Evolutionary conservation across 2,329 filamentous ascomycete species (phyloP), one percentile per base, ranked within the genome.

Genomic region (Xylariaceae sp.): DNA sequence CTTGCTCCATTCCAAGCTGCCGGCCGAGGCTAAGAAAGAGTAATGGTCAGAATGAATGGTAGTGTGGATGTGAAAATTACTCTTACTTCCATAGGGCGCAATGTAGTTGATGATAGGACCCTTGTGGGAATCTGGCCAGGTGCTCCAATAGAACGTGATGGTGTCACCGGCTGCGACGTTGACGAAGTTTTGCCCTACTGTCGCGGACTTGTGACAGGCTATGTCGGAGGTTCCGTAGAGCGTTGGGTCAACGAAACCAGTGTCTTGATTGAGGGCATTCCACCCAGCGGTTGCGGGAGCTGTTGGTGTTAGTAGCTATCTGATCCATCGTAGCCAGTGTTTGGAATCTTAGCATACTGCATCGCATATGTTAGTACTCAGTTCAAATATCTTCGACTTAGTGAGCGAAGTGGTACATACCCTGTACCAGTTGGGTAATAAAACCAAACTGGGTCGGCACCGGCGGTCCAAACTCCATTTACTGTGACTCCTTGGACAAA

Each of bases 1-100:
- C 72, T 83, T 83, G 72, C 78, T 77, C 66, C 75, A 82, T 50
- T 73, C 60, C 22, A 82, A 69, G 17, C 64, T 61, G 2, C 64
- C 65, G 62, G 77, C 75, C 62, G 75, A 72, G 41, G 75, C 76
- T 15, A 63, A 31, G 69, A 67, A 60, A 72, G 78, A 62, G 77
- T 72, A 38, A 71, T 73, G 42, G 66, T 65, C 64, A 73, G 77
- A 12, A 4, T 7, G 11, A n/a, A 59, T 71, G 70, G 48, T 76
- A 76, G 39, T 79, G 64, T 68, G 78, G 27, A 17, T 5, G 33
- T 38, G 11, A 35, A 42, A 15, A 58, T 62, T 7, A 53, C 43
- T 71, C 55, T 67, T 58, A 45, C 71, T 68, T 39, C 57, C 57
- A 44, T 58, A 66, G 18, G 64, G 62, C 7, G 67, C 65, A 17